Conservation (phyloP, 345 rosid genomes). For the Gossypium stocksii region DNA sequence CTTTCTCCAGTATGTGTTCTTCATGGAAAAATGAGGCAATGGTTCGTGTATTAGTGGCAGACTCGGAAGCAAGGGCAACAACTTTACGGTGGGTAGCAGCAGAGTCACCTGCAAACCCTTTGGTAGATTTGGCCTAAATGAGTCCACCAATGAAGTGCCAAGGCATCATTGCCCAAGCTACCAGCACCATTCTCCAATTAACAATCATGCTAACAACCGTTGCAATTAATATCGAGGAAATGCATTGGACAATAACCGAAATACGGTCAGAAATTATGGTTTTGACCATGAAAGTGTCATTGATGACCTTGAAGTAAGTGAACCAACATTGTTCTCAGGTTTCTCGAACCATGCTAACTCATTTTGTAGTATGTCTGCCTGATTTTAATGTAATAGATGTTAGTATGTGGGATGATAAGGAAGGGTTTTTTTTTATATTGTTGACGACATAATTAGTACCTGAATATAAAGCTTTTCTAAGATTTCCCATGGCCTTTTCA, state of each 20-base stretch:
- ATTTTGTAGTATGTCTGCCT: slow-evolving; percentile 44
- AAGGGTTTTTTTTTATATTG: background rate
- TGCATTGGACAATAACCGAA: slow-evolving; percentile 60
- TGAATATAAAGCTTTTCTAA: slow-evolving; percentile 44
- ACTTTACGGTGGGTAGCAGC: slow-evolving; percentile 40
- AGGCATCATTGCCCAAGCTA: slow-evolving; percentile 77
- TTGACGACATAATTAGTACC: slow-evolving; percentile 24
- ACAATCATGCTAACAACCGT: slow-evolving; percentile 47
- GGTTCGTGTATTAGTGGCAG: slow-evolving; percentile 50
- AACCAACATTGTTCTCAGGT: slow-evolving; percentile 42
- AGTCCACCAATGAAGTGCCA: slow-evolving; percentile 72
- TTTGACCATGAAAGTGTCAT: slow-evolving; percentile 54
- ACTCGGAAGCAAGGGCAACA: slow-evolving; percentile 46
- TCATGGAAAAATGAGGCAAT: slow-evolving; percentile 62
- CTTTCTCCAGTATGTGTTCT: slow-evolving; percentile 45
- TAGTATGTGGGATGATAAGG: background rate
- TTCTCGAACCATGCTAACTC: slow-evolving; percentile 66
- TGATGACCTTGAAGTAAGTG: slow-evolving; percentile 45
- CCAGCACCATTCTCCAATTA: slow-evolving; percentile 60
- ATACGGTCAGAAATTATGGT: slow-evolving; percentile 52
- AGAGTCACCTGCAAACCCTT: slow-evolving; percentile 55
- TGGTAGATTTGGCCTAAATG: slow-evolving; percentile 54
- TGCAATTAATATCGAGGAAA: slow-evolving; percentile 60
- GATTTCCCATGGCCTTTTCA: slow-evolving; percentile 57
- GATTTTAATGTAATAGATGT: background rate